Evolutionary conservation across 2,329 filamentous ascomycete genomes (phyloP), one percentile per base, ranked within the genome.

Genomic region (Fonsecaea multimorphosa): DNA sequence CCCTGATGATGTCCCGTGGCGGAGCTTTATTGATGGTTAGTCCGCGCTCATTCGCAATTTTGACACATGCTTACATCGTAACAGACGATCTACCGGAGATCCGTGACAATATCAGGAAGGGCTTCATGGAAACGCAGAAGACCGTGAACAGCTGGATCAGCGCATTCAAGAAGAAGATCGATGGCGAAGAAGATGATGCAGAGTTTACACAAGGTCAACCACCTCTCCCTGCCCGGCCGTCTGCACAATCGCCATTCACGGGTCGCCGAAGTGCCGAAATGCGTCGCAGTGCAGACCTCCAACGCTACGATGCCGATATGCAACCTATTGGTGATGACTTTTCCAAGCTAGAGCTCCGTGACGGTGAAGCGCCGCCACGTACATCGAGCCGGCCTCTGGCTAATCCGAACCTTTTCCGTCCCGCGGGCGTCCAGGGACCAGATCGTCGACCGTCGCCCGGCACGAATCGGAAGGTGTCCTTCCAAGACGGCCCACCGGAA

Each of bases 71-170:
- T 58, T 56, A 64, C 59, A 27, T 46, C 46, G 27, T 44, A 27
- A 60, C 70, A 88, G 95, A 99, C 73, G 95, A 99, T 72, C 86
- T 99, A 14, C 94, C 95, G 1, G 88, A 94, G 57, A 97, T 99
- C 75, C 89, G 89, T 71, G 92, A 97, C 76, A 97, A 96, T 74
- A 86, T 99, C 72, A 90, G 90, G 76, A 96, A 98, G 80, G 95
- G 95, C 3, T 99, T 99, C 79, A 75, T 93, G 62, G 93, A 99
- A 75, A 98, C 95, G 1, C 95, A 98, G 80, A 89, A 87, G 62
- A 96, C 91, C 75, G 91, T 99, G 73, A 98, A 96, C 80, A 86
- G 87, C 57, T 98, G 94, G 93, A 92, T 99, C 73, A 91, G 87
- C 58, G 93, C 88, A 69, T 83, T 99, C 76, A 95, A 92, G 81